These are phyloP conservation scores for Penicillium sp. DNA, from an alignment of 2,329 filamentous ascomycete genomes.

Conservation along the genomic window DNA sequence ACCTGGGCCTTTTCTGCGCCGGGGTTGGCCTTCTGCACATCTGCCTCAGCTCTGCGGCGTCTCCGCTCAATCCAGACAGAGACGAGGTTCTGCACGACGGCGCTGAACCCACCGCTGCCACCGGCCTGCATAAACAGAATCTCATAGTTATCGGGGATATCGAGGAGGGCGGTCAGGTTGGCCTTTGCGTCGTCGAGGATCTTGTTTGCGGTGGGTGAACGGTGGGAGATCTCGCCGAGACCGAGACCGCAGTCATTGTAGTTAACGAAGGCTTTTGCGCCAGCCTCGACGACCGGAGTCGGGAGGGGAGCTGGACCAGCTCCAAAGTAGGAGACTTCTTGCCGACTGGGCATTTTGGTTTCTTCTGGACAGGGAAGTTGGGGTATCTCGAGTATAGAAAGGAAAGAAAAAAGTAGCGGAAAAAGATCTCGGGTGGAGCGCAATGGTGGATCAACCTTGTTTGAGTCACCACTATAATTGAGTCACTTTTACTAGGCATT, in stretches of 20 bases:
- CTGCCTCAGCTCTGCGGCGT: constrained; percentile 54
- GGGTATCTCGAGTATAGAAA: constrained; percentile 5
- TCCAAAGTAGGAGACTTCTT: constrained; percentile 79
- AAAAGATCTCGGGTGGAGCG: constrained; percentile 20
- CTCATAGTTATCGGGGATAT: constrained; percentile 82
- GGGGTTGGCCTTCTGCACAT: constrained; percentile 43
- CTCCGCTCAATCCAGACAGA: constrained; percentile 72
- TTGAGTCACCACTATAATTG: background rate
- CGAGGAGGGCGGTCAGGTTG: constrained; percentile 66
- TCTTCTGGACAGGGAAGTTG: background rate
- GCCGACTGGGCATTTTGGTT: constrained; percentile 58
- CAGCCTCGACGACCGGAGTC: constrained; percentile 70
- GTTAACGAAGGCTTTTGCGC: constrained; percentile 72
- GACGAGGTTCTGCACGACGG: constrained; percentile 77
- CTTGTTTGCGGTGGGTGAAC: constrained; percentile 68
- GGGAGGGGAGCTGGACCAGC: constrained; percentile 85
- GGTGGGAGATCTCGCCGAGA: constrained; percentile 85
- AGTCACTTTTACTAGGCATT: background rate
- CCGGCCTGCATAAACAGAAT: constrained; percentile 66
- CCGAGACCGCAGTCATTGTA: constrained; percentile 76
- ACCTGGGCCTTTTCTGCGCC: constrained; percentile 49
- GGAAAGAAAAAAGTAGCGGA: constrained; percentile 8
- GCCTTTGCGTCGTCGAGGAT: constrained; percentile 76
- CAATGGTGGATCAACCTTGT: constrained; percentile 21
- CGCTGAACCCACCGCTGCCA: constrained; percentile 79